These are phyloP conservation scores for Penstemon newberryi DNA, from an alignment of 257 asterid genomes.

Conservation along the genomic window DNA sequence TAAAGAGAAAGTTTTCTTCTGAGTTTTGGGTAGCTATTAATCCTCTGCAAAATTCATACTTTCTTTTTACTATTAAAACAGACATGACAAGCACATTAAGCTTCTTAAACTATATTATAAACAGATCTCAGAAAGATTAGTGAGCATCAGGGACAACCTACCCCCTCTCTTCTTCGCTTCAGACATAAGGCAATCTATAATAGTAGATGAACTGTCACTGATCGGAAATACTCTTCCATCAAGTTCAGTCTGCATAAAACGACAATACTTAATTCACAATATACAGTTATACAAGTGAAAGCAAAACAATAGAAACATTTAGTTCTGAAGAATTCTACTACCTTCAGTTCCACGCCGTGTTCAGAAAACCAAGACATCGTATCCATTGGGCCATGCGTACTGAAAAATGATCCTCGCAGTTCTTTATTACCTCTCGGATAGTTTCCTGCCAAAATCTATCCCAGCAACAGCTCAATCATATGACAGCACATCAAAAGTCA, in stretches of 20 bases:
- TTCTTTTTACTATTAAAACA: constrained; percentile 6
- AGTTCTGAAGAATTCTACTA: constrained; percentile 24
- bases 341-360: constrained; percentile 83
- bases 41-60: constrained; percentile 10
- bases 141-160: constrained; percentile 35
- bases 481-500: constrained; percentile 1
- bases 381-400: constrained; percentile 74
- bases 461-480: constrained; percentile 11
- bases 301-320: constrained; percentile 14
- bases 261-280: constrained; percentile 26
- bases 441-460: constrained; percentile 72
- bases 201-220: constrained; percentile 78
- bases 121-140: constrained; percentile 11
- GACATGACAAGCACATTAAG: constrained; percentile 6
- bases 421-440: constrained; percentile 96
- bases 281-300: not conserved
- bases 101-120: constrained; percentile 11
- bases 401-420: constrained; percentile 89
- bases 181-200: constrained; percentile 80
- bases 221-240: constrained; percentile 96
- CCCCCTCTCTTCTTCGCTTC: constrained; percentile 86
- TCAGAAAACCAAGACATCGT: constrained; percentile 91
- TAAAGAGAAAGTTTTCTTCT: not conserved
- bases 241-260: constrained; percentile 62
- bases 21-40: constrained; percentile 1